phyloP scores from a whole-genome alignment of 306 rosid genomes.

The Trichosanthes truncata region DNA sequence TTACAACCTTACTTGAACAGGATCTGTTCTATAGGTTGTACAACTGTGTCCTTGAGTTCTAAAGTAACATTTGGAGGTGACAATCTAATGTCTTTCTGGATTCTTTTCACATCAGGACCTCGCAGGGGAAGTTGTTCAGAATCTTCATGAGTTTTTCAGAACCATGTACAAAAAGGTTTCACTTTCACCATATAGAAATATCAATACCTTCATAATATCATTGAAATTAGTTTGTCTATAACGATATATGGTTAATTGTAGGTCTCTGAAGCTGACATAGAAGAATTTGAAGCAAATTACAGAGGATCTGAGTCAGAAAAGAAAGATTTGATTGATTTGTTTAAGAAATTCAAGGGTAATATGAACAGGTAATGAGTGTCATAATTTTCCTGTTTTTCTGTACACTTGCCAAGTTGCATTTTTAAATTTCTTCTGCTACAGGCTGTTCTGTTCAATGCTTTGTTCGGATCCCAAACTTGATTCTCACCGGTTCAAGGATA shows the following conservation, averaged over 20 bases:
- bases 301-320: conserved; percentile 78
- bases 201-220: conserved; percentile 1
- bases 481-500: conserved; percentile 74
- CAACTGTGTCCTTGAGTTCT: too few relatives aligned
- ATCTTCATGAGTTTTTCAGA: conserved; percentile 50
- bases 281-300: conserved; percentile 79
- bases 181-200: conserved; percentile 7
- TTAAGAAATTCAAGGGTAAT: conserved; percentile 61
- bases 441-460: conserved; percentile 92
- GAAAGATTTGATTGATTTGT: conserved; percentile 63
- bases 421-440: conserved; percentile 19
- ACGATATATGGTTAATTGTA: conserved; percentile 13
- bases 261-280: conserved; percentile 84
- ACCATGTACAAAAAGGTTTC: conserved; percentile 60
- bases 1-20: too few relatives aligned
- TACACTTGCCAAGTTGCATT: conserved; percentile 2
- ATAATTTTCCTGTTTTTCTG: background rate
- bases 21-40: too few relatives aligned
- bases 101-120: conserved; percentile 54
- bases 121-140: conserved; percentile 58
- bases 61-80: background rate
- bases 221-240: background rate
- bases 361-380: conserved; percentile 47
- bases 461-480: conserved; percentile 88
- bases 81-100: background rate